Base-by-base conservation (phyloP, 164 flowering plant species). In the Piper longum region DNA sequence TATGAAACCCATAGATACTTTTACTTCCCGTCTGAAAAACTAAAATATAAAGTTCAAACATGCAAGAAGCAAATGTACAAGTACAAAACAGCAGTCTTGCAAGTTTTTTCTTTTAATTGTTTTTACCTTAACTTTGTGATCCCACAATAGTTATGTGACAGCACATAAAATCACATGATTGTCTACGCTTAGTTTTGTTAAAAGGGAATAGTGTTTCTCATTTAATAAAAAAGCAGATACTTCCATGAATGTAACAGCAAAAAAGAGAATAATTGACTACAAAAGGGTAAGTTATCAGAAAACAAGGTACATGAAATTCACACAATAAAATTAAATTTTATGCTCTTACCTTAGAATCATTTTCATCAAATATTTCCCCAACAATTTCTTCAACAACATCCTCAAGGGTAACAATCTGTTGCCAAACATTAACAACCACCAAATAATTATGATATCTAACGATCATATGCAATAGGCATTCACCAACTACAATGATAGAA, bases 301-400 rank as follows among this genome's bases (percentile, higher is more conserved):
- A 55, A 43, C 36, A 39, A 61, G 41, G 41, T 51, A 41, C 56
- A 45, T 17, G 52, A 52, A 11, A 41, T 19, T 6, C 8, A 18
- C 62, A 36, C 9, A 43, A 16, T 3, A 8, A 55, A 17, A 16
- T 66, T 55, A 64, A 36, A 41, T 36, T 12, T 14, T 65, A 11
- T 16, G 60, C 40, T 14, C 61, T 72, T 80, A 95, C 99, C 80
- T 89, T 95, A 48, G 99, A 91, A 75, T 95, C 99, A 80, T 91
- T 91, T 72, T 95, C 99, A 61, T 95, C 99, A 66, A 91, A 95
- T 62, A 95, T 95, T 81, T 95, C 99, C 56, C 99, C 99, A 70
- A 95, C 99, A 75, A 95, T 89, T 79, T 95, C 99, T 76, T 93
- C 97, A 64, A 90, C 97, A 66, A 90, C 97, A 74, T 93, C 98